phyloP scores from a whole-genome alignment of 441 rosid genomes.

The Gossypium laxum region DNA sequence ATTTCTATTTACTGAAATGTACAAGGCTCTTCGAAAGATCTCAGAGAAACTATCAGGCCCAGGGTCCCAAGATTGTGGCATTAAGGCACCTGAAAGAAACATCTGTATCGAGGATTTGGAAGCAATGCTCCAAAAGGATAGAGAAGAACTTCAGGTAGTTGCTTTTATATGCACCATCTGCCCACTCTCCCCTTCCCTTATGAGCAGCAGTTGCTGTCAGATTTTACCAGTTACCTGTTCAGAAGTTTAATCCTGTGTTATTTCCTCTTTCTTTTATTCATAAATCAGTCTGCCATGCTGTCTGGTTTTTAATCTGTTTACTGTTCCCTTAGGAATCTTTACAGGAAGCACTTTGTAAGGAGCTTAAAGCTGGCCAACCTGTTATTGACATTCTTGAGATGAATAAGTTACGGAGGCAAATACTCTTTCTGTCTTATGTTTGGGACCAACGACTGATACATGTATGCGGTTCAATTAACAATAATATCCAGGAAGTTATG shows the following conservation, averaged over 20 bases:
- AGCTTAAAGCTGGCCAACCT: slow-evolving; percentile 32
- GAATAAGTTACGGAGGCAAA: slow-evolving; percentile 46
- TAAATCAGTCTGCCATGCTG: neutral
- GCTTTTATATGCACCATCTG: slow-evolving; percentile 3
- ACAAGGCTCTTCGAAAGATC: slow-evolving; percentile 38
- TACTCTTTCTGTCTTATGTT: slow-evolving; percentile 46
- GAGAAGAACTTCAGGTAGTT: slow-evolving; percentile 50
- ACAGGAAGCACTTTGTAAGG: slow-evolving; percentile 27
- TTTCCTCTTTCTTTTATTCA: neutral
- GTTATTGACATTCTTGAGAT: slow-evolving; percentile 57
- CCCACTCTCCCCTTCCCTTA: neutral
- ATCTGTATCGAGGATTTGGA: slow-evolving; percentile 36
- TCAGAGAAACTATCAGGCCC: slow-evolving; percentile 27
- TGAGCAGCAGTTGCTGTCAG: slow-evolving; percentile 1
- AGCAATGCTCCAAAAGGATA: slow-evolving; percentile 44
- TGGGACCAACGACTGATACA: slow-evolving; percentile 59
- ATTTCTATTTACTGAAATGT: slow-evolving; percentile 44
- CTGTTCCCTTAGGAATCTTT: slow-evolving; percentile 42
- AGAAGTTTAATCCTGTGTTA: neutral
- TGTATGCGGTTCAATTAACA: slow-evolving; percentile 29
- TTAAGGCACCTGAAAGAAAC: slow-evolving; percentile 21
- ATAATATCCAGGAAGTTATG: slow-evolving; percentile 25
- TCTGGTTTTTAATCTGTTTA: slow-evolving; percentile 6
- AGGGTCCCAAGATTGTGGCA: slow-evolving; percentile 27
- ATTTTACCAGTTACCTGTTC: neutral